phyloP scores from a whole-genome alignment of 495 filamentous ascomycete species.

The Penicillium diatomitis region DNA sequence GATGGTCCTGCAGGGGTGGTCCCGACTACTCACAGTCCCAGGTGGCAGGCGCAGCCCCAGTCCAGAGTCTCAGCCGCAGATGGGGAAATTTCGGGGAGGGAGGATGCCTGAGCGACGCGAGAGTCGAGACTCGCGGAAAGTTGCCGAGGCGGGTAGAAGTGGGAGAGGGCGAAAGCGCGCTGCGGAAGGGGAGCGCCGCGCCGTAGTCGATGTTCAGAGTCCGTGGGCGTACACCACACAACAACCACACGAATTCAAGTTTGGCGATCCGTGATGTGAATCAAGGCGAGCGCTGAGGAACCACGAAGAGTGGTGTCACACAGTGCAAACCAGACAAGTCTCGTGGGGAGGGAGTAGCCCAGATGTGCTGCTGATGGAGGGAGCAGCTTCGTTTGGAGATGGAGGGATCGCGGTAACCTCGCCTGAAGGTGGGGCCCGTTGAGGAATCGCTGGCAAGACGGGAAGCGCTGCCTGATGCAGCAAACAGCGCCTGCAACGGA shows the following conservation, averaged over 20 bases:
- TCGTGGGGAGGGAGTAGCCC: no score
- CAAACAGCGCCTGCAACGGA: neutral
- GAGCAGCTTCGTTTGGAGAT: neutral
- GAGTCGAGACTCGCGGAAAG: constrained; percentile 7
- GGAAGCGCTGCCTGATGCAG: neutral
- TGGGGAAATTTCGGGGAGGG: neutral
- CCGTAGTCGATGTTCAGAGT: neutral
- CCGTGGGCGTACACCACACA: neutral
- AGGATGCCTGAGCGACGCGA: neutral
- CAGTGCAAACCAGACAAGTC: no score
- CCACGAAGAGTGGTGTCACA: neutral
- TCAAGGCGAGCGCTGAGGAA: neutral
- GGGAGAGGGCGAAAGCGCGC: no score
- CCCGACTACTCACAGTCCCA: no score
- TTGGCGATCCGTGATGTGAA: neutral
- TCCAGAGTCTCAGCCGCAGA: constrained; percentile 1
- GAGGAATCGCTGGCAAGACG: neutral
- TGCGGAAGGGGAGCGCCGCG: no score
- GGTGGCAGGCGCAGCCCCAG: neutral
- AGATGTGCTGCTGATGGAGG: no score
- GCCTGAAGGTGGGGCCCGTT: constrained; percentile 13
- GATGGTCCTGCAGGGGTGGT: neutral
- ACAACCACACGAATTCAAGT: no score
- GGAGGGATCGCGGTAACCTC: constrained; percentile 11
- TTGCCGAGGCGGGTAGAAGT: constrained; percentile 2